phyloP scores from a whole-genome alignment of 257 asterid species.

The Coffea canephora region DNA sequence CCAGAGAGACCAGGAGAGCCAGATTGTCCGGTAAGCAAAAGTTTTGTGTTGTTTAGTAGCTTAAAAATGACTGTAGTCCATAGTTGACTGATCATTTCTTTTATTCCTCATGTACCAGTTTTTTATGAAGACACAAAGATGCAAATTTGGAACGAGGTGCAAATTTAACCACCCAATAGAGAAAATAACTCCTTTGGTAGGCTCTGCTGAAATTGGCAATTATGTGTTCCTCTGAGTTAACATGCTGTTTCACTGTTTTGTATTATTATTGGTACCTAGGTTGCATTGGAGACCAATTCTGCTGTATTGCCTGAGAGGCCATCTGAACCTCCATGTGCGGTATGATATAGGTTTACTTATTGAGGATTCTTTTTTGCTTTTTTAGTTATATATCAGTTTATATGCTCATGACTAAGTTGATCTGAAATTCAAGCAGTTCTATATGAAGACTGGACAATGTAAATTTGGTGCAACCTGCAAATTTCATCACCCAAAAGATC shows the following conservation, averaged over 20 bases:
- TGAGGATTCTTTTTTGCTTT: slow-evolving; percentile 18
- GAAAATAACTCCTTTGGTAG: slow-evolving; percentile 41
- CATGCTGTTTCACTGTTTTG: slow-evolving; percentile 11
- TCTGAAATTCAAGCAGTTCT: slow-evolving; percentile 62
- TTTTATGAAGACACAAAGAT: slow-evolving; percentile 84
- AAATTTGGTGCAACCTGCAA: slow-evolving; percentile 87
- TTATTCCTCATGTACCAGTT: slow-evolving; percentile 38
- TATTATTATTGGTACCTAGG: slow-evolving; percentile 45
- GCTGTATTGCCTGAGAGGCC: slow-evolving; percentile 84
- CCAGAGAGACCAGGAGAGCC: slow-evolving; percentile 92
- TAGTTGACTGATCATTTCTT: neutral
- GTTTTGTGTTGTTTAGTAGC: neutral
- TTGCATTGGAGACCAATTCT: slow-evolving; percentile 46
- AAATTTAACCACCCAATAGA: slow-evolving; percentile 94
- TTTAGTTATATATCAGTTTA: neutral
- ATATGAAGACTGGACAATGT: slow-evolving; percentile 93
- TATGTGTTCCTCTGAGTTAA: neutral
- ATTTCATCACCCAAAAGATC: slow-evolving; percentile 90
- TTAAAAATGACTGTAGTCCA: neutral
- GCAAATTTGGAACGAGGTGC: slow-evolving; percentile 89
- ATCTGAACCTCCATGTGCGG: slow-evolving; percentile 89
- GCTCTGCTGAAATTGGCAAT: slow-evolving; percentile 26
- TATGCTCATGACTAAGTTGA: slow-evolving; percentile 11
- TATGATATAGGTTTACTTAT: slow-evolving; percentile 39
- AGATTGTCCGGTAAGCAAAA: slow-evolving; percentile 88